phyloP scores from a whole-genome alignment of 345 rosid genomes.

The Sonneratia alba region DNA sequence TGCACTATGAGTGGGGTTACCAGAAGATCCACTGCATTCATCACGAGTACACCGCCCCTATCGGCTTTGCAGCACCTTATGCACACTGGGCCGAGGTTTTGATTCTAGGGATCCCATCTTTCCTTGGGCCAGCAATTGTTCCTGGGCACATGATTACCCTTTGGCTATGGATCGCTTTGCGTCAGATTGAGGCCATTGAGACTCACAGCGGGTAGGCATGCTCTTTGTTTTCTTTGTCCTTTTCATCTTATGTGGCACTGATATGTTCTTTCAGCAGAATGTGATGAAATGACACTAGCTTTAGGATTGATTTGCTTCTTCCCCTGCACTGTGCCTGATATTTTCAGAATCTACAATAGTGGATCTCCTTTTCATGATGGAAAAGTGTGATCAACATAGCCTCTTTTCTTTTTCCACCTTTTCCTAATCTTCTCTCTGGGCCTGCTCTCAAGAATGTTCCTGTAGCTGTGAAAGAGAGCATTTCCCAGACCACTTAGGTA shows the following conservation, averaged over 20 bases:
- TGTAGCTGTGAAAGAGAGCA: background rate
- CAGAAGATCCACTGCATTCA: conserved; percentile 83
- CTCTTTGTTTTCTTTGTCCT: conserved; percentile 3
- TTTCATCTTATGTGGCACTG: background rate
- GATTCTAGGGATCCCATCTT: conserved; percentile 85
- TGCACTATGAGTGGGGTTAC: conserved; percentile 82
- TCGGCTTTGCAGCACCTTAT: conserved; percentile 79
- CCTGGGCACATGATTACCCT: conserved; percentile 90
- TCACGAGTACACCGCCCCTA: conserved; percentile 80
- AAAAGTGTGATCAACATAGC: background rate
- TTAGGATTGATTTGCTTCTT: background rate
- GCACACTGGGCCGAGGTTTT: conserved; percentile 92
- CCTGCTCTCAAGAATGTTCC: background rate
- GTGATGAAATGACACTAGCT: background rate
- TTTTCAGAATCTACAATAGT: conserved; percentile 4
- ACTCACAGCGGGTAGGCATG: conserved; percentile 89
- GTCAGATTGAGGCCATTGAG: conserved; percentile 85
- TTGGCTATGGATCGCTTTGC: conserved; percentile 80
- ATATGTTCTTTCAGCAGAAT: background rate
- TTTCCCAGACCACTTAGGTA: background rate
- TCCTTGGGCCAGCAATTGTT: conserved; percentile 83
- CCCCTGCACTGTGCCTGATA: background rate
- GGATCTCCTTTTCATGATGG: conserved; percentile 7
- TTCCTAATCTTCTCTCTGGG: background rate
- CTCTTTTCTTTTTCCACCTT: background rate